A percentile compares a stretch with the other conserved stretches of the same genome.
Conservation (phyloP, 148 eudicot species). For the Chenopodium formosanum region DNA sequence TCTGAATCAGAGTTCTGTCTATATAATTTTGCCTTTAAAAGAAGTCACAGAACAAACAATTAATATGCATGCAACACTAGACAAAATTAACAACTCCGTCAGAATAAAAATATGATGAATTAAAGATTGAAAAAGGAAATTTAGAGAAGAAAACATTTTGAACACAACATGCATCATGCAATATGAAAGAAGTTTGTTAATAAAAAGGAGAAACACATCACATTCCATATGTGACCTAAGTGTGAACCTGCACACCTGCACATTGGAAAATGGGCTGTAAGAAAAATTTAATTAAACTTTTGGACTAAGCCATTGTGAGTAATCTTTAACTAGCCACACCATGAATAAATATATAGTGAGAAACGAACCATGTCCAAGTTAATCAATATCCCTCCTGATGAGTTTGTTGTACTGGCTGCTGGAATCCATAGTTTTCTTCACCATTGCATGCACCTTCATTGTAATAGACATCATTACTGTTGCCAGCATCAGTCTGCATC, state of each 20-base stretch:
- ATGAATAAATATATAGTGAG: constrained; percentile 5
- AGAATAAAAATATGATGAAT: not conserved
- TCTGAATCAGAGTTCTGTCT: not conserved
- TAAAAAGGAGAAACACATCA: constrained; percentile 35
- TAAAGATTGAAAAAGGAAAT: not conserved
- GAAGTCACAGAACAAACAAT: not conserved
- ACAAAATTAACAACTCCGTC: not conserved
- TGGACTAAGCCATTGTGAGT: constrained; percentile 10
- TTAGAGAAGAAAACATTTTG: not conserved
- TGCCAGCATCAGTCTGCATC: constrained; percentile 24
- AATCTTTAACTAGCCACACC: not conserved
- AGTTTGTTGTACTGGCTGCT: not conserved
- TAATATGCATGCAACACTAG: not conserved
- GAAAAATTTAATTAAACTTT: constrained; percentile 27
- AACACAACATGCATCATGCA: constrained; percentile 13
- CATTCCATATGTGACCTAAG: constrained; percentile 45
- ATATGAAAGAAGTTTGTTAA: constrained; percentile 4
- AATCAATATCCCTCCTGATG: constrained; percentile 39
- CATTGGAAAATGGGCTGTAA: constrained; percentile 64
- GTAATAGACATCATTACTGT: constrained; percentile 20
- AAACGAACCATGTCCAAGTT: constrained; percentile 49
- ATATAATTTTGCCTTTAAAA: not conserved
- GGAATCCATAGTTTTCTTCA: not conserved
- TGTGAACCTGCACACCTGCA: constrained; percentile 96
- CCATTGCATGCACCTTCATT: constrained; percentile 30